Conservation (phyloP, 2,329 filamentous ascomycete genomes). For the Colletotrichum acutatum region DNA sequence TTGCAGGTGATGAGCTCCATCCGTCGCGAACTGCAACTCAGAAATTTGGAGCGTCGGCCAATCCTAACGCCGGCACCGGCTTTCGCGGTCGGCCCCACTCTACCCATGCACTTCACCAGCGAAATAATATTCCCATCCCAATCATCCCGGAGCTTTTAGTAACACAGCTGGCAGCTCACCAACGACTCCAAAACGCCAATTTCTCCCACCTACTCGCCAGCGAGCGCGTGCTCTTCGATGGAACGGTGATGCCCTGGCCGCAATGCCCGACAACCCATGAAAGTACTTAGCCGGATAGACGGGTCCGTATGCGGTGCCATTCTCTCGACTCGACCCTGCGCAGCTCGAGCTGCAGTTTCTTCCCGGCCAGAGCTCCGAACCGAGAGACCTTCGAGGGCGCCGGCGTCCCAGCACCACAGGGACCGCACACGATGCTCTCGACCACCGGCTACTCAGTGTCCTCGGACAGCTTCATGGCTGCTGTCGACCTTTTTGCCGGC, state of each 20-base stretch:
- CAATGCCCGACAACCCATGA: constrained; percentile 69
- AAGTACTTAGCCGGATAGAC: constrained; percentile 68
- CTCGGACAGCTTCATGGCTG: constrained; percentile 51
- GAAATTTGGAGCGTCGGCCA: constrained; percentile 37
- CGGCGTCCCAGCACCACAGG: constrained; percentile 16
- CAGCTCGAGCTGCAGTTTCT: constrained; percentile 25
- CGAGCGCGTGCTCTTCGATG: constrained; percentile 19
- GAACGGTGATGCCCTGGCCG: constrained; percentile 32
- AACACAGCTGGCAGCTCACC: constrained; percentile 21
- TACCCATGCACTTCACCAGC: constrained; percentile 15
- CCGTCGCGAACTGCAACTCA: constrained; percentile 15
- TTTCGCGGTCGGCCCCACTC: constrained; percentile 19
- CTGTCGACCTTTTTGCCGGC: constrained; percentile 52
- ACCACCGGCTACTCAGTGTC: constrained; percentile 38
- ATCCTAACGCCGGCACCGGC: constrained; percentile 34
- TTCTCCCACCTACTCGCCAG: not conserved
- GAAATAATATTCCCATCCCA: constrained; percentile 33
- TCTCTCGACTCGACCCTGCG: constrained; percentile 57
- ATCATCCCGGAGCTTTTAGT: constrained; percentile 25
- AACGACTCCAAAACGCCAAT: not conserved
- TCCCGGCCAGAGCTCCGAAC: constrained; percentile 23
- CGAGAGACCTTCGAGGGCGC: constrained; percentile 24
- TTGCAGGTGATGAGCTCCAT: not conserved
- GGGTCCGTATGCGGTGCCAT: constrained; percentile 69
- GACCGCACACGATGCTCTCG: not conserved